These are phyloP conservation scores for Opeltia flavorubescens DNA, from an alignment of 495 filamentous ascomycete species.

Conservation along the genomic window DNA sequence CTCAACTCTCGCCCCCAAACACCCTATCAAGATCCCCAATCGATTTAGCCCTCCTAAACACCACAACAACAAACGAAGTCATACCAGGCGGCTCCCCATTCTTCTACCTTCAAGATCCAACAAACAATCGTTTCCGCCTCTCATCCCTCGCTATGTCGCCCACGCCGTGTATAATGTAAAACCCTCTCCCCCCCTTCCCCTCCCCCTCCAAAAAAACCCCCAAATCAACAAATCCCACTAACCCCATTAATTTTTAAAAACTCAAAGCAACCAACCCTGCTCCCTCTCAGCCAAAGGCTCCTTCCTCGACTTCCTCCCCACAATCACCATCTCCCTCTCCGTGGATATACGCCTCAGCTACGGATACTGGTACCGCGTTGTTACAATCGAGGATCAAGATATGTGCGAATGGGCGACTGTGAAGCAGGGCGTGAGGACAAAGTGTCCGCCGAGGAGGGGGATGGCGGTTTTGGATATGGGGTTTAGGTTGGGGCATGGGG, in stretches of 20 bases:
- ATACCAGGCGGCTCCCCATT: slow-evolving; percentile 1
- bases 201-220: neutral
- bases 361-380: neutral
- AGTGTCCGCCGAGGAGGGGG: neutral
- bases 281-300: neutral
- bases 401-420: neutral
- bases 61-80: no score
- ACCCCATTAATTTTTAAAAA: neutral
- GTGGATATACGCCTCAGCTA: neutral
- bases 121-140: neutral
- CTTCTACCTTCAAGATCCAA: neutral
- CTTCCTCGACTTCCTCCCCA: neutral
- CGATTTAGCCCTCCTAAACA: no score
- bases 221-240: neutral
- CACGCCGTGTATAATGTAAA: neutral
- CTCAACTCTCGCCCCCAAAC: no score
- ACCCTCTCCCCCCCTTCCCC: neutral
- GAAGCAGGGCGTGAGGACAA: neutral
- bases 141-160: neutral
- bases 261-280: neutral
- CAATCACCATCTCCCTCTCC: neutral
- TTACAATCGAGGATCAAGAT: neutral
- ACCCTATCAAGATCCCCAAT: no score
- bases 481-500: neutral
- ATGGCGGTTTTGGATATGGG: neutral